Percentiles rank a stretch among this genome's conserved stretches.
Evolutionary conservation across 2,329 filamentous ascomycete species (phyloP).

Genomic region (Seiridium unicorne): DNA sequence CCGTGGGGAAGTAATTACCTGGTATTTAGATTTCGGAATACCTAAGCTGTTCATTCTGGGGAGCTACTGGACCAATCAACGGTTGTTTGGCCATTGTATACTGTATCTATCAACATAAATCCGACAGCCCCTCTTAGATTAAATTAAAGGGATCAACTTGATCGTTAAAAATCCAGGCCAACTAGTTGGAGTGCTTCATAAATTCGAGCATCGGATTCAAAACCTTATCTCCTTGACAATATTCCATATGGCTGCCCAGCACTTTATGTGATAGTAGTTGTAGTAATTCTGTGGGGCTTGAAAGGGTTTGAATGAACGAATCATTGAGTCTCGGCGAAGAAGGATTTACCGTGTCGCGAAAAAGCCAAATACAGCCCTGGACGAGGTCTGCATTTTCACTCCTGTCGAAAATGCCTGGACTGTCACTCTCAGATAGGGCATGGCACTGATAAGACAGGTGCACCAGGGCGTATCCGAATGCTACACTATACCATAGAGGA

Average conservation of each 20-base stretch:
- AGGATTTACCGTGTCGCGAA: background rate
- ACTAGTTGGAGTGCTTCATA: background rate
- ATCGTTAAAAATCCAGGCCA: background rate
- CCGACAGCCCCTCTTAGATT: too few relatives aligned
- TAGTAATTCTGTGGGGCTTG: background rate
- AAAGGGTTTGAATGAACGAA: background rate
- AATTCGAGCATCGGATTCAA: background rate
- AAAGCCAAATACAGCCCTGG: background rate
- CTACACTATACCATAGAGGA: background rate
- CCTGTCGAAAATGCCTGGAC: background rate
- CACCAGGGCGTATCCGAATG: constrained; percentile 1
- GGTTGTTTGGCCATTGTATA: too few relatives aligned
- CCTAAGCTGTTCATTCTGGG: too few relatives aligned
- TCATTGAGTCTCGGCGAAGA: background rate
- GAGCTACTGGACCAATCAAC: too few relatives aligned
- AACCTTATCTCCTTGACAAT: too few relatives aligned
- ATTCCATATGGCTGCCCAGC: background rate
- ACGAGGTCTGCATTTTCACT: background rate
- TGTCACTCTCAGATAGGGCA: background rate
- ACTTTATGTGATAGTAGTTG: background rate
- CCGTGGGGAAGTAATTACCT: too few relatives aligned
- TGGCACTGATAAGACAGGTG: constrained; percentile 4
- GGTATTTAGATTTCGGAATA: too few relatives aligned
- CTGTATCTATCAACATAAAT: too few relatives aligned
- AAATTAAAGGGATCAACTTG: background rate